These are phyloP conservation scores for Cucumis hystrix DNA, from an alignment of 306 rosid genomes.

Conservation along the genomic window DNA sequence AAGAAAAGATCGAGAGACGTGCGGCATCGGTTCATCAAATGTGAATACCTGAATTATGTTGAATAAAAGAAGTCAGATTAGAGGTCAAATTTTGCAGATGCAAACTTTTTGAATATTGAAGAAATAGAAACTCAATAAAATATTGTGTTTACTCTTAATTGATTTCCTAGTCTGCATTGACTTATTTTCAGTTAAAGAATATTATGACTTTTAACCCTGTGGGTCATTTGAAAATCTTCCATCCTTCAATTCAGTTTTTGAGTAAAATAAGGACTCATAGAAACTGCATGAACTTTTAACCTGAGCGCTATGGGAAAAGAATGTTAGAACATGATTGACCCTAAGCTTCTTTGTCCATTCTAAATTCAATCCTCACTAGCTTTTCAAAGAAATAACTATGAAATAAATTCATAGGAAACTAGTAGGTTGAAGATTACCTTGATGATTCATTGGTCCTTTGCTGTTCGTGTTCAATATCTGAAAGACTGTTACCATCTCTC, in stretches of 20 bases:
- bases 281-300: background rate
- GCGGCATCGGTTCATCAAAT: slow-evolving; percentile 62
- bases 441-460: slow-evolving; percentile 60
- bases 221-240: background rate
- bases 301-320: background rate
- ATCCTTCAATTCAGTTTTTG: background rate
- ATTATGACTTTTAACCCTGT: background rate
- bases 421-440: slow-evolving; percentile 58
- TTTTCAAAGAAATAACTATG: background rate
- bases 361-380: background rate
- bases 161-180: background rate
- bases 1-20: slow-evolving; percentile 86
- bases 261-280: background rate
- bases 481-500: slow-evolving; percentile 35
- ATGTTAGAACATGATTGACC: background rate
- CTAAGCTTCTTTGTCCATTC: background rate
- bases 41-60: slow-evolving; percentile 43
- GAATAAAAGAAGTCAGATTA: background rate
- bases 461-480: slow-evolving; percentile 76
- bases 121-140: background rate
- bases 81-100: background rate
- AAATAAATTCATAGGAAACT: slow-evolving; percentile 38
- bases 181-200: background rate
- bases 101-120: background rate
- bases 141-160: background rate